Evolutionary conservation across 192 early-diverging fungal species (phyloP).

Genomic region (Pecoramyces ruminantium): DNA sequence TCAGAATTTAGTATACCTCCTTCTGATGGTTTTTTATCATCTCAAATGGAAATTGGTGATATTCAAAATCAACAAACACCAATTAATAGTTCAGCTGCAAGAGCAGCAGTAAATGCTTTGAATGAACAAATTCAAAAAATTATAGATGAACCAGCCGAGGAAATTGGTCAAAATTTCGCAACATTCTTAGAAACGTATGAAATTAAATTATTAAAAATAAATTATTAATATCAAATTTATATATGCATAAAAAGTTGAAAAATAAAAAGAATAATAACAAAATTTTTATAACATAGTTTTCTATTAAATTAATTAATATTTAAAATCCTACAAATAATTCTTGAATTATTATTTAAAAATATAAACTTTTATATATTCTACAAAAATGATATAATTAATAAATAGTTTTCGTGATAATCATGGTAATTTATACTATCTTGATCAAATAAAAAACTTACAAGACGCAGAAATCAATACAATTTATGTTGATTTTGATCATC

Average conservation of each 20-base stretch:
- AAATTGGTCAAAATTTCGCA: conserved; percentile 51
- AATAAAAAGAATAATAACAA: too few species aligned
- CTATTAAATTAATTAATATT: too few species aligned
- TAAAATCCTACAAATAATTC: too few species aligned
- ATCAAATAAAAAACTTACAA: conserved; percentile 41
- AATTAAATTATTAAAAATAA: background rate
- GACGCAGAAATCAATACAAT: conserved; percentile 42
- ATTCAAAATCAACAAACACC: background rate
- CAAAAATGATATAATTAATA: too few species aligned
- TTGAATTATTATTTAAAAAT: too few species aligned
- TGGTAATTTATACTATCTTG: conserved; percentile 35
- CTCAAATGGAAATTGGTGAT: background rate
- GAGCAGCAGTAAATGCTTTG: conserved; percentile 3
- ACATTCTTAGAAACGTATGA: conserved; percentile 41
- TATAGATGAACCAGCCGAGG: conserved; percentile 50
- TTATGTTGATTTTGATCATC: conserved; percentile 56
- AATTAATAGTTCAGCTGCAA: background rate
- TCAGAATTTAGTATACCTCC: background rate
- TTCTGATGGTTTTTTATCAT: background rate
- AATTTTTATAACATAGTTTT: too few species aligned
- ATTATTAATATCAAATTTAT: background rate
- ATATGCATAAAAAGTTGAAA: too few species aligned
- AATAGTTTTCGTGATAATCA: conserved; percentile 6
- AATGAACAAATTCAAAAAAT: conserved; percentile 27
- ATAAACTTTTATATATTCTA: too few species aligned